phyloP scores from a whole-genome alignment of 1,284 basidiomycete species.

The Uromyces viciae-fabae region DNA sequence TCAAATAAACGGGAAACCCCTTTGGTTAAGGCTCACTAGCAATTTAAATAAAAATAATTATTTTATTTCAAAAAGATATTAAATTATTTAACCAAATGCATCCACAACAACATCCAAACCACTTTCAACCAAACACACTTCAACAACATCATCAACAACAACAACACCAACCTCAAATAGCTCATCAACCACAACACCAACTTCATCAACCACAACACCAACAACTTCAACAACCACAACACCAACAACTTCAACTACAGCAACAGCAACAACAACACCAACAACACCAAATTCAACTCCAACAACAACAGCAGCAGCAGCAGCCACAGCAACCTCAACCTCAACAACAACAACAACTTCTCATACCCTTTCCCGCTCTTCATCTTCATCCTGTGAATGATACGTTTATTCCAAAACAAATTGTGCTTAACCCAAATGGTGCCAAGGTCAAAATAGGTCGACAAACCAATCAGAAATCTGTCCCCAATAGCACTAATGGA shows the following conservation, averaged over 20 bases:
- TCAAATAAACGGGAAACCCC: too few species aligned
- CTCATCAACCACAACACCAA: background rate
- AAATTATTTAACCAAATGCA: too few species aligned
- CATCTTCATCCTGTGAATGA: constrained; percentile 95
- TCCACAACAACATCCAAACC: background rate
- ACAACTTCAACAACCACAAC: background rate
- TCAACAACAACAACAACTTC: constrained; percentile 45
- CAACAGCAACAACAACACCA: constrained; percentile 15
- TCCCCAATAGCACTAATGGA: constrained; percentile 88
- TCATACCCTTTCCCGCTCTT: constrained; percentile 58
- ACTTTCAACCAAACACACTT: background rate
- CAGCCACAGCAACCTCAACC: constrained; percentile 37
- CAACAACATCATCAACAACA: too few species aligned
- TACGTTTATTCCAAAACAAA: constrained; percentile 92
- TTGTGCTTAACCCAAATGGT: constrained; percentile 68
- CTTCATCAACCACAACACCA: constrained; percentile 5
- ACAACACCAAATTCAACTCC: constrained; percentile 18
- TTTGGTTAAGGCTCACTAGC: too few species aligned
- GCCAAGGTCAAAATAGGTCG: constrained; percentile 88
- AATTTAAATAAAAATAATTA: too few species aligned
- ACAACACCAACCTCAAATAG: background rate
- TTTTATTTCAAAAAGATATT: too few species aligned
- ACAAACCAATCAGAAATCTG: constrained; percentile 93
- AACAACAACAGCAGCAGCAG: constrained; percentile 27
- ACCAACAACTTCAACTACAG: background rate